Evolutionary conservation across 2,329 filamentous ascomycete species (phyloP).

Genomic region (Ambrosiella beaveri): DNA sequence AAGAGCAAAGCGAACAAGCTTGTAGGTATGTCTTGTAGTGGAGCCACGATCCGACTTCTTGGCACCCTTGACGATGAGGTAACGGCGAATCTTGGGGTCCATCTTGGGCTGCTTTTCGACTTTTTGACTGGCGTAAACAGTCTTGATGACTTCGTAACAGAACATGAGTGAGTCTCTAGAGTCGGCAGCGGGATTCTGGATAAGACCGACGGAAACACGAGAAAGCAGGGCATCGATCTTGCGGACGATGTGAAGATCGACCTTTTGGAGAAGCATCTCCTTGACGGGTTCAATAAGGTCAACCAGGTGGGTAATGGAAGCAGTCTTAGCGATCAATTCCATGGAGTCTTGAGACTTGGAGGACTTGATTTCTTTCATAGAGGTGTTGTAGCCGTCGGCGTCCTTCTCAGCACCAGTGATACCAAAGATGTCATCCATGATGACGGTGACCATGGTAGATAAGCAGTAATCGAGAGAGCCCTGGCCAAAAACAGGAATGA

Average conservation of each 20-base stretch:
- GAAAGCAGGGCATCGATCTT: constrained; percentile 83
- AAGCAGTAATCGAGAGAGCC: constrained; percentile 86
- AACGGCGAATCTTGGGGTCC: constrained; percentile 49
- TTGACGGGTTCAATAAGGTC: constrained; percentile 65
- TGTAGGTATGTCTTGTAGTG: constrained; percentile 68
- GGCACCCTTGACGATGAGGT: constrained; percentile 63
- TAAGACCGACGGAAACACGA: constrained; percentile 64
- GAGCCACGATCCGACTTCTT: constrained; percentile 57
- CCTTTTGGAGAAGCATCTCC: constrained; percentile 61
- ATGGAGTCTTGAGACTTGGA: constrained; percentile 98
- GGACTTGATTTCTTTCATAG: constrained; percentile 95
- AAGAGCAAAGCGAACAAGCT: constrained; percentile 72
- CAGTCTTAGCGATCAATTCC: constrained; percentile 73
- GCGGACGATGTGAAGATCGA: constrained; percentile 64
- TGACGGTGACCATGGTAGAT: constrained; percentile 56
- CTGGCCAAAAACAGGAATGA: constrained; percentile 53
- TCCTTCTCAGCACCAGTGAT: constrained; percentile 89
- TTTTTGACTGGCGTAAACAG: constrained; percentile 53
- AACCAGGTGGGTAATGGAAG: constrained; percentile 56
- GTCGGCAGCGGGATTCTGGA: constrained; percentile 64
- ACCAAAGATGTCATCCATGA: constrained; percentile 97
- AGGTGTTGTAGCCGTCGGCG: constrained; percentile 81
- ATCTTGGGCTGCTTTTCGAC: constrained; percentile 34
- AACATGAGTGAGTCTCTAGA: constrained; percentile 77
- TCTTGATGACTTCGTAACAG: constrained; percentile 84